These are phyloP conservation scores for Hibiscus syriacus DNA, from an alignment of 345 rosid species.

Conservation along the genomic window DNA sequence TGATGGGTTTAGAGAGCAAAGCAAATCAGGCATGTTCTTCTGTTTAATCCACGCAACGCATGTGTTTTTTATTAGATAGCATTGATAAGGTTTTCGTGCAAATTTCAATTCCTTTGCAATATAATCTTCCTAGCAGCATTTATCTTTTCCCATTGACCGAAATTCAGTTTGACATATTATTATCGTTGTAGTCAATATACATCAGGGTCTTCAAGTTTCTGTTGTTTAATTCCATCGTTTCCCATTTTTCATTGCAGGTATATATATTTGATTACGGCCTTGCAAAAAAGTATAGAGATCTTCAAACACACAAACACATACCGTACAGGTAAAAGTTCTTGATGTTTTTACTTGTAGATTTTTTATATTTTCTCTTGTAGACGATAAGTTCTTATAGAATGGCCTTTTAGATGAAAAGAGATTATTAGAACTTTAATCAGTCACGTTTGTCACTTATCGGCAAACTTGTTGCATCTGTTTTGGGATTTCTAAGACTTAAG, in stretches of 20 bases:
- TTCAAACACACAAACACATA: constrained; percentile 86
- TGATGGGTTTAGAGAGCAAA: constrained; percentile 93
- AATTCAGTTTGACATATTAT: background rate
- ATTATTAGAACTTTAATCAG: background rate
- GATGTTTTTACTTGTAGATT: background rate
- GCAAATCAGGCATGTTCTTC: constrained; percentile 61
- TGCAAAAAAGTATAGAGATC: constrained; percentile 83
- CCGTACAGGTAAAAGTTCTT: constrained; percentile 47
- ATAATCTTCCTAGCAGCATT: background rate
- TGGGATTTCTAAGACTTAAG: background rate
- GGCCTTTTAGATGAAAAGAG: background rate
- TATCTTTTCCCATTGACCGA: background rate
- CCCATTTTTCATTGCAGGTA: constrained; percentile 32
- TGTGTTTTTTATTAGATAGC: background rate
- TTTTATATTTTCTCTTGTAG: background rate
- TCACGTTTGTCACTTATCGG: background rate
- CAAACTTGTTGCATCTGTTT: background rate
- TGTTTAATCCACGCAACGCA: background rate
- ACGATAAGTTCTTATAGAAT: background rate
- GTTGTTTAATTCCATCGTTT: background rate
- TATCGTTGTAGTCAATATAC: background rate
- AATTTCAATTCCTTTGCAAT: background rate
- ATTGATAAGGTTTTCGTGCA: background rate
- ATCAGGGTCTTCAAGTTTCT: background rate
- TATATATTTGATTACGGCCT: constrained; percentile 78